Evolutionary conservation across 257 asterid species (phyloP).

Genomic region (Dorcoceras hygrometricum): DNA sequence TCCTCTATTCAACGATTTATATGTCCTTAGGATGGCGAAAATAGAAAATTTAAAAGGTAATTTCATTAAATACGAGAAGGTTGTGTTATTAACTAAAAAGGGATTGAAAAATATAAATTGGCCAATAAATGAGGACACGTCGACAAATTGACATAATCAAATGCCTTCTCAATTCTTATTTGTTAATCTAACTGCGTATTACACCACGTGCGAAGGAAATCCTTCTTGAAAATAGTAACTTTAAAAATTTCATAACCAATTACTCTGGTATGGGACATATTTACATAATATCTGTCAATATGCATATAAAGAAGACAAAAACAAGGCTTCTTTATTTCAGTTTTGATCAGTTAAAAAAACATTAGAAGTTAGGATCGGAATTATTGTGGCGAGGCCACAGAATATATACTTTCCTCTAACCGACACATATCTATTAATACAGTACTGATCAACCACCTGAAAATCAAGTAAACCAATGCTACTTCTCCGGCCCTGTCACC

Average conservation of each 20-base stretch:
- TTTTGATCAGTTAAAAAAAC: background rate
- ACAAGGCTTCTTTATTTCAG: background rate
- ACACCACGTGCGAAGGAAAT: background rate
- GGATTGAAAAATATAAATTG: background rate
- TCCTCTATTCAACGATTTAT: background rate
- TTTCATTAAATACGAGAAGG: background rate
- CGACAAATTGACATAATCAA: background rate
- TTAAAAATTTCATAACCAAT: background rate
- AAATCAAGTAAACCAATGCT: background rate
- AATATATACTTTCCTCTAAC: conserved; percentile 4
- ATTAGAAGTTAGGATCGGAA: background rate
- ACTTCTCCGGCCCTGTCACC: background rate
- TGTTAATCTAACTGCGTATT: background rate
- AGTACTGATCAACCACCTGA: background rate
- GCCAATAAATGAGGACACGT: background rate
- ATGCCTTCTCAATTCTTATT: background rate
- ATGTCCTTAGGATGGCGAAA: background rate
- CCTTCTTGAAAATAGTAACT: background rate
- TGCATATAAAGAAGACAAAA: background rate
- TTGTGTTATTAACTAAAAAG: background rate
- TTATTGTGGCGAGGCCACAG: background rate
- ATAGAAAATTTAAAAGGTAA: background rate
- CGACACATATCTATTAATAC: conserved; percentile 7
- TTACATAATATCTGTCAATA: no score
- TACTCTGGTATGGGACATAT: background rate